These are phyloP conservation scores for Gomphus bonarii DNA, from an alignment of 1,284 basidiomycete genomes.

Conservation along the genomic window DNA sequence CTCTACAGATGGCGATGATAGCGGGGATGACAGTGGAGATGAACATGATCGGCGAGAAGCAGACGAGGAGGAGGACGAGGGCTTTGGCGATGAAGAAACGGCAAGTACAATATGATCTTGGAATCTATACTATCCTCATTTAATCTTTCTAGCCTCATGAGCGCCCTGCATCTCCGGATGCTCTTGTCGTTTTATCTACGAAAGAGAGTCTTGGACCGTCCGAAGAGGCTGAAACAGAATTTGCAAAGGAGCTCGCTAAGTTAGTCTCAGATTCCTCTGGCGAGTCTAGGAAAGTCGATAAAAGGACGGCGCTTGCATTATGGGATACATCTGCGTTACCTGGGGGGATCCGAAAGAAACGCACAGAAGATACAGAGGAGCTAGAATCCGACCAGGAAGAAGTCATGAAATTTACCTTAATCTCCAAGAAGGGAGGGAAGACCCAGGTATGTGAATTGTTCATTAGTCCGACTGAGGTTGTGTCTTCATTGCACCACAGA, in stretches of 20 bases:
- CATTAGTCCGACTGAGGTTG: background rate
- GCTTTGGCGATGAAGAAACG: slow-evolving; percentile 40
- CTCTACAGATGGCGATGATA: slow-evolving; percentile 39
- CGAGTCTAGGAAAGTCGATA: slow-evolving; percentile 75
- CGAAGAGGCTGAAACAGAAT: slow-evolving; percentile 86
- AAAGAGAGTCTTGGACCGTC: slow-evolving; percentile 67
- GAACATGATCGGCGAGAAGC: slow-evolving; percentile 39
- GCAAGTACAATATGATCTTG: slow-evolving; percentile 40
- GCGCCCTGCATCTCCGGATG: slow-evolving; percentile 66
- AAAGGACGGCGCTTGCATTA: slow-evolving; percentile 70
- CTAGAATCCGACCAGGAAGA: slow-evolving; percentile 27
- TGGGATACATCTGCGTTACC: slow-evolving; percentile 81
- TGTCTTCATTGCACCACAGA: slow-evolving; percentile 30
- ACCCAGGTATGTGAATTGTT: slow-evolving; percentile 52
- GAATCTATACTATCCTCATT: background rate
- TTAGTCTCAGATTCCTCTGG: slow-evolving; percentile 83
- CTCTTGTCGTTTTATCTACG: slow-evolving; percentile 55
- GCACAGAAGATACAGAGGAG: slow-evolving; percentile 42
- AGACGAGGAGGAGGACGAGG: slow-evolving; percentile 42
- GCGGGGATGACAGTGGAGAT: slow-evolving; percentile 63
- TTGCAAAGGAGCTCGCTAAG: slow-evolving; percentile 92
- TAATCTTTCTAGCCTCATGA: slow-evolving; percentile 39
- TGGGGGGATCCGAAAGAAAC: slow-evolving; percentile 51
- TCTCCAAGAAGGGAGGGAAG: slow-evolving; percentile 91
- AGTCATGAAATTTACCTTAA: slow-evolving; percentile 88